Conservation (phyloP, 257 asterid species). For the Jasminum sambac region DNA sequence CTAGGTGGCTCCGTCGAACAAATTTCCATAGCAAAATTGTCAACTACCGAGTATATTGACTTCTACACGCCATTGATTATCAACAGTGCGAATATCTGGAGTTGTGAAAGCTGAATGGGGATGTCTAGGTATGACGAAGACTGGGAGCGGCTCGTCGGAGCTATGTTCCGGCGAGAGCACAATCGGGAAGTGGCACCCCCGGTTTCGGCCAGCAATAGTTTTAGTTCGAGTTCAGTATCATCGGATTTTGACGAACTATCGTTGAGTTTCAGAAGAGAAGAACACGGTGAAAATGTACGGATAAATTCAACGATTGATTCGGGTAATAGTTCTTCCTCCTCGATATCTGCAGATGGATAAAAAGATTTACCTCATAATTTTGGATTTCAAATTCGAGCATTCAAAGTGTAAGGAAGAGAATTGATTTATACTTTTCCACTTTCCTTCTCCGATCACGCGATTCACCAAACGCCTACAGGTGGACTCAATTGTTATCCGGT, state of each 20-base stretch:
- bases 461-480: not conserved
- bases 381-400: no score
- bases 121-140: not conserved
- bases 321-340: not conserved
- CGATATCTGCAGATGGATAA: not conserved
- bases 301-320: not conserved
- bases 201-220: not conserved
- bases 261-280: not conserved
- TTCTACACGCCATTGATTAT: no score
- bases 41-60: no score
- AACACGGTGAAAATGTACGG: not conserved
- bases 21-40: no score
- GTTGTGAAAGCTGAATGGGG: not conserved
- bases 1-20: no score
- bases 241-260: not conserved
- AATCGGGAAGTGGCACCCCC: not conserved
- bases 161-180: not conserved
- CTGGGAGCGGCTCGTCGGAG: not conserved
- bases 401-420: not conserved
- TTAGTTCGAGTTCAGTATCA: not conserved
- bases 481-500: not conserved
- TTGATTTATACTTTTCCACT: not conserved
- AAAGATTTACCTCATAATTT: no score
- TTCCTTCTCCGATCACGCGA: no score
- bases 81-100: not conserved